Evolutionary conservation across 306 rosid species (phyloP), one percentile per base, ranked within the genome.

Genomic region (Corylus avellana): DNA sequence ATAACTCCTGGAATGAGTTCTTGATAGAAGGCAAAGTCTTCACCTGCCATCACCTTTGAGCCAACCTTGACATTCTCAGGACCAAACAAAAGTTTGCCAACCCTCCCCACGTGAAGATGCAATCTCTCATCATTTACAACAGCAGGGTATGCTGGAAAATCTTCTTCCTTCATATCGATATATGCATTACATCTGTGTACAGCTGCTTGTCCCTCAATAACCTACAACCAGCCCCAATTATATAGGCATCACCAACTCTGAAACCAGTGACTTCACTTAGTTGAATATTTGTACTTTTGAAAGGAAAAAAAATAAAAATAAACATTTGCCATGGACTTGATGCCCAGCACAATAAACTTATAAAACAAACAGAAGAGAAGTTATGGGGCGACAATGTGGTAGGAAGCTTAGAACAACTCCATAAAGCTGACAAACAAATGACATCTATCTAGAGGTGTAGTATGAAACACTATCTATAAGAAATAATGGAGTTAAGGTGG

Each of bases 21-120:
- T 74, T 90, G 97, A 82, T 87, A 87, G 75, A 18, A 87, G 68
- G 97, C 90, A 54, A 83, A 85, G 75, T 92, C 97, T 81, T 92
- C 97, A 44, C 92, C 90, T n/a, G 90, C 93, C 97, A 90, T 83
- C 29, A 80, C 77, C 75, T 50, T 87, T 77, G 66, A 12, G 67
- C 78, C 89, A 22, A 47, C 79, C 85, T 51, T 78, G 62, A 90
- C 94, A 80, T 90, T 90, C 53, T 86, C 80, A 20, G 86, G 82
- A 77, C 90, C 93, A 72, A 90, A 86, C 79, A 92, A 37, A 84
- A 86, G 90, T 42, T 82, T 59, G n/a, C 94, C 92, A 20, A 89
- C 89, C 85, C 72, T 88, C 59, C 67, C 70, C 58, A 87, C 93
- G 70, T 87, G 94, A 37, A 57, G 76, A 78, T 90, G 94, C 75